Conservation (phyloP, 306 rosid genomes). For the Myrica gale region DNA sequence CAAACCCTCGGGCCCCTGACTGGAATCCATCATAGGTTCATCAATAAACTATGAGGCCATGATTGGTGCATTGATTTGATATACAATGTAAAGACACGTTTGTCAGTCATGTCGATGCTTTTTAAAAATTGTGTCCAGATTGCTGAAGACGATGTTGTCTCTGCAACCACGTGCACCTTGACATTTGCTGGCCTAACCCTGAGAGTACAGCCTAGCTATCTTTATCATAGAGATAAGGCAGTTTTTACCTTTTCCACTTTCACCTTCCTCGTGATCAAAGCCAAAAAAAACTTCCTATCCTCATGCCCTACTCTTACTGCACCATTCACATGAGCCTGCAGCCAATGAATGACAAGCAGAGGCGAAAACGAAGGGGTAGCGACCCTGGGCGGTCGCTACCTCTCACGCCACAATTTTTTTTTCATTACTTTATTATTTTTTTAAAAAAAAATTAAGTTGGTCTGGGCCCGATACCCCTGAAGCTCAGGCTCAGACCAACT, state of each 20-base stretch:
- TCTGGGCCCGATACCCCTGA: too few species aligned
- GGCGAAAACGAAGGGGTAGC: too few species aligned
- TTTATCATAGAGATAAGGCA: constrained; percentile 8
- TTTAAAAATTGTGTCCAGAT: neutral
- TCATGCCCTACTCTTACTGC: neutral
- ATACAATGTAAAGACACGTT: constrained; percentile 18
- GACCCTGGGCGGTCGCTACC: too few species aligned
- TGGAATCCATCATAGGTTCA: too few species aligned
- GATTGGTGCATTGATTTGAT: neutral
- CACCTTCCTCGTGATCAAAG: neutral
- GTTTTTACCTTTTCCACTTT: constrained; percentile 12
- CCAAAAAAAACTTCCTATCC: too few species aligned
- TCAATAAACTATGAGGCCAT: too few species aligned
- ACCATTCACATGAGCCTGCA: neutral
- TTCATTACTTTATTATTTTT: too few species aligned
- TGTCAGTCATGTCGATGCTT: constrained; percentile 4
- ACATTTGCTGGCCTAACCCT: constrained; percentile 1
- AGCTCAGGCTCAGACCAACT: too few species aligned
- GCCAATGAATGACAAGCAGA: too few species aligned
- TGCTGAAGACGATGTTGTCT: constrained; percentile 27
- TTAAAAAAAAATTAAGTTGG: too few species aligned
- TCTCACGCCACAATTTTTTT: too few species aligned
- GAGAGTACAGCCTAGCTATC: constrained; percentile 4
- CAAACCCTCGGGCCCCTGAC: too few species aligned
- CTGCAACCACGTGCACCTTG: constrained; percentile 39